These are phyloP conservation scores for Nicotiana paniculata DNA, from an alignment of 257 asterid species.

Conservation along the genomic window DNA sequence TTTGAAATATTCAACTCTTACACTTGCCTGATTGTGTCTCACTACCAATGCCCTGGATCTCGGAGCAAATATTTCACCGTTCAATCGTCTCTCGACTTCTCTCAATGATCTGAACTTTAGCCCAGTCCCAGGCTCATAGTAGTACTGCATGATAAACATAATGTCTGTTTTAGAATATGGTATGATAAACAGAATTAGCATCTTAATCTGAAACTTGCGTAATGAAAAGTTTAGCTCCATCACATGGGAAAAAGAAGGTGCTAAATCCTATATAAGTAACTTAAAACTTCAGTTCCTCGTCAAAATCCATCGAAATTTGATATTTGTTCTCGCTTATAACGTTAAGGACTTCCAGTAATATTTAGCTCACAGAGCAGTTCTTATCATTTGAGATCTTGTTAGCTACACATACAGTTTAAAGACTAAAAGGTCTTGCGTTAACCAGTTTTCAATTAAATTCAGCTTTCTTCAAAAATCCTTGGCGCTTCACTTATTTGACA, in stretches of 20 bases:
- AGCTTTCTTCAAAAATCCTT: too few species aligned
- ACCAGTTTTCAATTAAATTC: too few species aligned
- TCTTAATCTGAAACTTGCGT: background rate
- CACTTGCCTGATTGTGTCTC: conserved; percentile 18
- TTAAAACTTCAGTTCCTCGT: background rate
- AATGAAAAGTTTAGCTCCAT: background rate
- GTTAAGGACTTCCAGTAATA: background rate
- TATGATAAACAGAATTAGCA: background rate
- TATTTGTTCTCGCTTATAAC: too few species aligned
- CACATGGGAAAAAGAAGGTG: background rate
- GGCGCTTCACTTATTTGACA: too few species aligned
- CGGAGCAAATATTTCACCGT: conserved; percentile 25
- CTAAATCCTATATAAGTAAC: background rate
- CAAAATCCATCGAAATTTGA: too few species aligned
- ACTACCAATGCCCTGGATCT: conserved; percentile 9
- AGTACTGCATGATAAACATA: conserved; percentile 45
- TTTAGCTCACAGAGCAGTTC: background rate
- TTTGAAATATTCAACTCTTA: background rate
- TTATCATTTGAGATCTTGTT: background rate
- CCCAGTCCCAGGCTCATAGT: conserved; percentile 70
- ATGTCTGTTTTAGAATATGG: background rate
- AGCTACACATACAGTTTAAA: background rate
- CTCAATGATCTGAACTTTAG: conserved; percentile 53
- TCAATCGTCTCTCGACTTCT: conserved; percentile 46
- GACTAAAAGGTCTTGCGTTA: too few species aligned